Conservation (phyloP, 306 rosid genomes). For the Senna tora region DNA sequence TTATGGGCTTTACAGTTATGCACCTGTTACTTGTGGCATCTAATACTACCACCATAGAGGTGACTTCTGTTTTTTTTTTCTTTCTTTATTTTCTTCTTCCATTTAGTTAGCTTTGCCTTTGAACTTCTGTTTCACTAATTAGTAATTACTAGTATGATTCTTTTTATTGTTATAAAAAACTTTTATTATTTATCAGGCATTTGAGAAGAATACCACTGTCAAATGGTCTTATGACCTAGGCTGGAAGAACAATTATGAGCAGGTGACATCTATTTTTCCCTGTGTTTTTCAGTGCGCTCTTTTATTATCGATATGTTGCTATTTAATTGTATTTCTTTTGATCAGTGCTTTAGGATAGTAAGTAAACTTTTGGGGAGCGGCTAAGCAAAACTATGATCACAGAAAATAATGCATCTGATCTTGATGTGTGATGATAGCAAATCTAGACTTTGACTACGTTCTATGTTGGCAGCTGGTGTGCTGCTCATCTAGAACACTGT, state of each 20-base stretch:
- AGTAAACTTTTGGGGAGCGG: background rate
- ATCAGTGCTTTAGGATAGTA: background rate
- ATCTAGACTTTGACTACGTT: background rate
- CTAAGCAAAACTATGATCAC: background rate
- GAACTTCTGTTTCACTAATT: conserved; percentile 12
- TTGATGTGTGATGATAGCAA: background rate
- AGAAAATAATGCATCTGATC: background rate
- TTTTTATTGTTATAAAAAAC: background rate
- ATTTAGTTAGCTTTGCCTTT: conserved; percentile 8
- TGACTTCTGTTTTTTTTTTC: conserved; percentile 34
- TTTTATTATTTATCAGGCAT: conserved; percentile 51
- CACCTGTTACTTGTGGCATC: conserved; percentile 60
- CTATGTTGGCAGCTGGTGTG: background rate
- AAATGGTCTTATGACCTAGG: conserved; percentile 76
- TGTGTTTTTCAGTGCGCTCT: background rate
- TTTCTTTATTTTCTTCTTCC: background rate
- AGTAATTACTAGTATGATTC: conserved; percentile 5
- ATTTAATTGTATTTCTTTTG: background rate
- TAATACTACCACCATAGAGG: conserved; percentile 85
- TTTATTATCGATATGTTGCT: background rate
- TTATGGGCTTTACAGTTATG: conserved; percentile 72
- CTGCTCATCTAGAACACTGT: background rate
- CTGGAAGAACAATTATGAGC: conserved; percentile 63
- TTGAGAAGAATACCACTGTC: conserved; percentile 54
- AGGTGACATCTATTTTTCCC: conserved; percentile 49